Evolutionary conservation across 768 basidiomycete genomes (phyloP).

Genomic region (Tephrocybe rancida): DNA sequence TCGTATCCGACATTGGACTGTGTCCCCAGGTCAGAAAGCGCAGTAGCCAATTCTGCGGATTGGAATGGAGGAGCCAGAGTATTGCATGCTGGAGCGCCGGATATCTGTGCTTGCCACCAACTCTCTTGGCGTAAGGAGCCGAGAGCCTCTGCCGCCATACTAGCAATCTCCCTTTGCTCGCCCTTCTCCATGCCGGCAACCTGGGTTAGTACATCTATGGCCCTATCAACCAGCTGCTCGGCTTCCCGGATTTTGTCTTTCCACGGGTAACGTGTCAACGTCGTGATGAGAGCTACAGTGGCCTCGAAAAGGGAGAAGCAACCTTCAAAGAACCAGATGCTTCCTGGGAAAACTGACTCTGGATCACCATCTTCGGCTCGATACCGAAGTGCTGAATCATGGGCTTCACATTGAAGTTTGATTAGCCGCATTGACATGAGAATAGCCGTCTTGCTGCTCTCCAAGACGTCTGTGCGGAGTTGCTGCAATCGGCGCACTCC

Average conservation of each 20-base stretch:
- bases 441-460: constrained; percentile 40
- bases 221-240: constrained; percentile 37
- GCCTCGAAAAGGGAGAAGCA: constrained; percentile 50
- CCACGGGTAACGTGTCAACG: constrained; percentile 40
- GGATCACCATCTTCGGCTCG: constrained; percentile 21
- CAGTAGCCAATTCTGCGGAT: background rate
- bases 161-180: constrained; percentile 39
- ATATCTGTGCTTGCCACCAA: constrained; percentile 19
- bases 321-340: constrained; percentile 43
- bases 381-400: constrained; percentile 25
- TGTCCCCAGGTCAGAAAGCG: background rate
- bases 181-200: constrained; percentile 35
- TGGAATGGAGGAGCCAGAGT: background rate
- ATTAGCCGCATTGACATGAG: constrained; percentile 43
- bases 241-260: constrained; percentile 38
- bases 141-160: constrained; percentile 41
- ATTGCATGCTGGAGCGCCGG: background rate
- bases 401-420: constrained; percentile 42
- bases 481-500: constrained; percentile 28
- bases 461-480: constrained; percentile 26
- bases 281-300: constrained; percentile 45
- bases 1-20: constrained; percentile 6
- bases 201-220: constrained; percentile 36
- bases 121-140: constrained; percentile 30
- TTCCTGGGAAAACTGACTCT: constrained; percentile 28